Percentiles rank a stretch among this genome's conserved stretches.
phyloP scores from a whole-genome alignment of 1,139 yeast genomes.

The Hansenula lynferdii region DNA sequence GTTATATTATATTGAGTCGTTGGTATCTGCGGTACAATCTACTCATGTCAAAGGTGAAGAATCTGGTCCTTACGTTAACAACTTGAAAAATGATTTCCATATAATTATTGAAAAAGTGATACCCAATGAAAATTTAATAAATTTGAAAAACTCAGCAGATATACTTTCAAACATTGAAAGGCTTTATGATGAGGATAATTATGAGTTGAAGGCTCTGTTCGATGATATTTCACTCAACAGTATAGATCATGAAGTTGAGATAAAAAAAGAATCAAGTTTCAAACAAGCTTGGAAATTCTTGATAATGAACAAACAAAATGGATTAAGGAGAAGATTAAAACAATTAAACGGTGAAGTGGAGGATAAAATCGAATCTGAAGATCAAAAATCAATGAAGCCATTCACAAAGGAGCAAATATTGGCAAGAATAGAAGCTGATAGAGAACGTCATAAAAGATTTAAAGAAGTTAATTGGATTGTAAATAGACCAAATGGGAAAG shows the following conservation, averaged over 20 bases:
- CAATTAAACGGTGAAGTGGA: background rate
- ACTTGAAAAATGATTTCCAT: slow-evolving; percentile 26
- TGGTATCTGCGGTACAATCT: slow-evolving; percentile 31
- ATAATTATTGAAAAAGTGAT: slow-evolving; percentile 14
- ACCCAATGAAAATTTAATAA: slow-evolving; percentile 16
- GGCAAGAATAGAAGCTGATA: slow-evolving; percentile 80
- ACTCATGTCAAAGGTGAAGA: background rate
- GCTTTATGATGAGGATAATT: slow-evolving; percentile 9
- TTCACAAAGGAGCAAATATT: slow-evolving; percentile 52
- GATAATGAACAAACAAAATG: slow-evolving; percentile 41
- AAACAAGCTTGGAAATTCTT: slow-evolving; percentile 44
- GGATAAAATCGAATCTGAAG: background rate
- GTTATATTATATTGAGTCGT: slow-evolving; percentile 62
- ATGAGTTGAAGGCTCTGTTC: slow-evolving; percentile 4
- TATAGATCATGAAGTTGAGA: slow-evolving; percentile 2
- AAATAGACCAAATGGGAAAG: slow-evolving; percentile 39
- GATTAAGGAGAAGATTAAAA: slow-evolving; percentile 41
- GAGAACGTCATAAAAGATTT: slow-evolving; percentile 76
- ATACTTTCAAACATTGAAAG: slow-evolving; percentile 14
- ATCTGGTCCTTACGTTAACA: slow-evolving; percentile 24
- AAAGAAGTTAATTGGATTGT: slow-evolving; percentile 77
- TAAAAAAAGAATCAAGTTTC: slow-evolving; percentile 6
- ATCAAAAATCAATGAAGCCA: slow-evolving; percentile 8
- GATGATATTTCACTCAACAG: slow-evolving; percentile 3
- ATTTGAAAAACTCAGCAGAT: slow-evolving; percentile 16